Percentiles rank a stretch among this genome's conserved stretches.
These are phyloP conservation scores for Pseudogymnoascus sp. DNA, from an alignment of 2,329 filamentous ascomycete species.

Conservation along the genomic window DNA sequence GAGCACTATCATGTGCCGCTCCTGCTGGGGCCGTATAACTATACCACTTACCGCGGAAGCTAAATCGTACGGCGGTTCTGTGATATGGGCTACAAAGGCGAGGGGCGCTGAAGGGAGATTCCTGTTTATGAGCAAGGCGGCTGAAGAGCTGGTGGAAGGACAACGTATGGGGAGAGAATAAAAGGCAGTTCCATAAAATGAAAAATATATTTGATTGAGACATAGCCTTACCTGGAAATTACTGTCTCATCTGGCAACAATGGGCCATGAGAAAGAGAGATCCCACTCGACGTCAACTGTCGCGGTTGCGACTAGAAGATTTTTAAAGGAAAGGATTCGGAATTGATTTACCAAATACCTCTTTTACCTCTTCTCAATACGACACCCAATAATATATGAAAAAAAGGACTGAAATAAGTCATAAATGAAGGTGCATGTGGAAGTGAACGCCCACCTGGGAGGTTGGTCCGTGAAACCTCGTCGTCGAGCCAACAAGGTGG, in stretches of 20 bases:
- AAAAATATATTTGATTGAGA: slow-evolving; percentile 5
- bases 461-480: not conserved
- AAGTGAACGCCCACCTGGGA: not conserved
- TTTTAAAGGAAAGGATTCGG: not conserved
- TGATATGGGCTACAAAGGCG: not conserved
- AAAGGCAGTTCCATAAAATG: not conserved
- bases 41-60: slow-evolving; percentile 67
- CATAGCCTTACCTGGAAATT: not conserved
- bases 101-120: not conserved
- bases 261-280: not conserved
- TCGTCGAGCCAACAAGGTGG: slow-evolving; percentile 3
- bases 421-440: not conserved
- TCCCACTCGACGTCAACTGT: not conserved
- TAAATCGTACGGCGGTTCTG: not conserved
- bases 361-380: not conserved
- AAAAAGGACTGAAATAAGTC: not conserved
- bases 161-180: not conserved
- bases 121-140: not conserved
- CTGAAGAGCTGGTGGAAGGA: not conserved
- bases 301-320: not conserved
- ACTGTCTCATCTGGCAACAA: not conserved
- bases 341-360: not conserved
- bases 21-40: slow-evolving; percentile 68
- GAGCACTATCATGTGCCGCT: slow-evolving; percentile 76
- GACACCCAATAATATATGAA: not conserved